Evolutionary conservation across 1,284 basidiomycete genomes (phyloP), one percentile per base, ranked within the genome.

Genomic region (Fomitopsis betulina): DNA sequence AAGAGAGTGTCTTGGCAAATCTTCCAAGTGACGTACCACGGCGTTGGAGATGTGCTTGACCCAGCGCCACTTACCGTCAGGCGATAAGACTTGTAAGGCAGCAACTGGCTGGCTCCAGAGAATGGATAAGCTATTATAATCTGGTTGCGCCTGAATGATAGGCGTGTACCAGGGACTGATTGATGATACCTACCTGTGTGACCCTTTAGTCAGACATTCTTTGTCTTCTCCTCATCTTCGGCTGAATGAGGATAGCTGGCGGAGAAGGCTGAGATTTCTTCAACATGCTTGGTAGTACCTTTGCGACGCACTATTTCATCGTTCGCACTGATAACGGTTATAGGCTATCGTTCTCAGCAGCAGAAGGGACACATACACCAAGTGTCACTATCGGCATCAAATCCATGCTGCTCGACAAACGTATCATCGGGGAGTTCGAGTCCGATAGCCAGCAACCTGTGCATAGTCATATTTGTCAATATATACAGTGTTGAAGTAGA

Each of bases 51-150:
- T 73, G 63, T 86, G 83, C 60, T 71, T 78, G 15, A 84, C 73
- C 79, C 81, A 87, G 53, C 78, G 75, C 85, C 85, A 87, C 25
- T 68, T 73, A 0, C 79, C 79, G 39, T 83, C 79, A 5, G 65
- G 75, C 0, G 75, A 73, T 5, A 82, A 68, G 43, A 87, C 84
- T 56, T 87, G 85, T 15, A 86, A 72, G 0, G 74, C 83, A 1
- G 79, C 72, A 1, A 86, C 77, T 0, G 84, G 84, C 58, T 86
- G 85, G 51, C 81, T 82, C 72, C 79, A 85, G 5, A 86, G 68
- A 9, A 85, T 77, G 1, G 79, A 80, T 53, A 87, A 71, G 5
- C 75, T 77, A 9, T 80, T 82, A 60, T 81, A 76, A 63, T 86
- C 84, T 85, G 38, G 30, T 37, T 21, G 37, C 0, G 30, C 19